phyloP scores from a whole-genome alignment of 2,329 filamentous ascomycete species.

The Alternaria metachromatica region DNA sequence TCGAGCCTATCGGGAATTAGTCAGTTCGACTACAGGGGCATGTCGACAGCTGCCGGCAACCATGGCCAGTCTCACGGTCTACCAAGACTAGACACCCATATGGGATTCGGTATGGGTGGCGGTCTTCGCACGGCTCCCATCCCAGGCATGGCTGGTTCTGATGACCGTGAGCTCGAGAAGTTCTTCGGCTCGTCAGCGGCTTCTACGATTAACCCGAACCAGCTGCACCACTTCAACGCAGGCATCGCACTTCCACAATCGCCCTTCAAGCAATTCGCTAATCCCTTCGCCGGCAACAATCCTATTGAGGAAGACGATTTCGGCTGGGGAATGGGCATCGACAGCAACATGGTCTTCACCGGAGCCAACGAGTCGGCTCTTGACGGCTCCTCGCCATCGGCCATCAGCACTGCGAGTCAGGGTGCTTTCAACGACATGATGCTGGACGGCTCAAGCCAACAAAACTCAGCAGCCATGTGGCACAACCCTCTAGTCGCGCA shows the following conservation, averaged over 20 bases:
- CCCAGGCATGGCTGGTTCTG: constrained; percentile 57
- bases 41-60: constrained; percentile 72
- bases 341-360: constrained; percentile 64
- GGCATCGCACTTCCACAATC: constrained; percentile 69
- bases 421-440: constrained; percentile 90
- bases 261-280: constrained; percentile 47
- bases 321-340: constrained; percentile 85
- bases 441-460: constrained; percentile 71
- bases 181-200: constrained; percentile 68
- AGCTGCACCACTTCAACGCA: constrained; percentile 87
- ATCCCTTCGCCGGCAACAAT: constrained; percentile 64
- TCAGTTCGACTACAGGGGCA: constrained; percentile 72
- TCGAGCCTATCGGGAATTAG: constrained; percentile 74
- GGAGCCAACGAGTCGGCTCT: constrained; percentile 78
- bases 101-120: constrained; percentile 70
- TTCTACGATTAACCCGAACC: constrained; percentile 68
- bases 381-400: constrained; percentile 92
- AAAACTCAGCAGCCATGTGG: constrained; percentile 48
- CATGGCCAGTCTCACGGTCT: constrained; percentile 72
- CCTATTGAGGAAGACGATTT: constrained; percentile 77
- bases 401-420: constrained; percentile 93
- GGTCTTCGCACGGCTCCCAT: constrained; percentile 77
- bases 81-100: constrained; percentile 82
- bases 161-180: constrained; percentile 72
- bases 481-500: constrained; percentile 66